phyloP scores from a whole-genome alignment of 306 rosid species.

The Cicer cuneatum region DNA sequence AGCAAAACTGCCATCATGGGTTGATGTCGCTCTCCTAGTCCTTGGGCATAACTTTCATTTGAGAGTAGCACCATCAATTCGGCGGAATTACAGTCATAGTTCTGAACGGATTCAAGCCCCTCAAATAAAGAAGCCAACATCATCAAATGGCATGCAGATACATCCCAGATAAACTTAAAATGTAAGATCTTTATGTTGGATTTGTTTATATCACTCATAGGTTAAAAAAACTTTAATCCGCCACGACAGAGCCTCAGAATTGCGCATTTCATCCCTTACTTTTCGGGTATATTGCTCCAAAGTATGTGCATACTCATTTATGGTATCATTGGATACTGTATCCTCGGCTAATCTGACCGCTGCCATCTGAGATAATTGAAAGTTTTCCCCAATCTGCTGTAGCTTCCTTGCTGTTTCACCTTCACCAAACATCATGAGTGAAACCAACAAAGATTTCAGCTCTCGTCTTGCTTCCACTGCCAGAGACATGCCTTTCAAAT shows the following conservation, averaged over 20 bases:
- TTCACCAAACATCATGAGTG: slow-evolving; percentile 86
- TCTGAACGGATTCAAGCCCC: slow-evolving; percentile 30
- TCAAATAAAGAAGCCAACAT: slow-evolving; percentile 18
- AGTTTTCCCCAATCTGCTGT: slow-evolving; percentile 77
- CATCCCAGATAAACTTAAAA: slow-evolving; percentile 3
- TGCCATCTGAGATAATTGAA: slow-evolving; percentile 84
- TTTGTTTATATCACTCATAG: slow-evolving; percentile 28
- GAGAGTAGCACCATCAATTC: slow-evolving; percentile 13
- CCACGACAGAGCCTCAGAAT: slow-evolving; percentile 82
- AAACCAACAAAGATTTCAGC: slow-evolving; percentile 75
- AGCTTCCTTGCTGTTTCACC: slow-evolving; percentile 80
- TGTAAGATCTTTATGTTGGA: neutral
- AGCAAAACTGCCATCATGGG: neutral
- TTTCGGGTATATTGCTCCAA: slow-evolving; percentile 69
- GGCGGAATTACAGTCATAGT: slow-evolving; percentile 17
- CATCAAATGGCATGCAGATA: slow-evolving; percentile 24
- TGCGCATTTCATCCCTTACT: slow-evolving; percentile 59
- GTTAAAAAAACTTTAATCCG: slow-evolving; percentile 60
- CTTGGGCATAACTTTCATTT: neutral
- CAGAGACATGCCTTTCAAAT: slow-evolving; percentile 82
- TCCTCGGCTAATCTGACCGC: slow-evolving; percentile 84
- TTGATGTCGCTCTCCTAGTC: neutral
- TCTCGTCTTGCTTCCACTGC: slow-evolving; percentile 68
- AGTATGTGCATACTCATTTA: slow-evolving; percentile 73
- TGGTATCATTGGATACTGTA: slow-evolving; percentile 61